Evolutionary conservation across 768 basidiomycete genomes (phyloP).

Genomic region (Glaciozyma antarctica): DNA sequence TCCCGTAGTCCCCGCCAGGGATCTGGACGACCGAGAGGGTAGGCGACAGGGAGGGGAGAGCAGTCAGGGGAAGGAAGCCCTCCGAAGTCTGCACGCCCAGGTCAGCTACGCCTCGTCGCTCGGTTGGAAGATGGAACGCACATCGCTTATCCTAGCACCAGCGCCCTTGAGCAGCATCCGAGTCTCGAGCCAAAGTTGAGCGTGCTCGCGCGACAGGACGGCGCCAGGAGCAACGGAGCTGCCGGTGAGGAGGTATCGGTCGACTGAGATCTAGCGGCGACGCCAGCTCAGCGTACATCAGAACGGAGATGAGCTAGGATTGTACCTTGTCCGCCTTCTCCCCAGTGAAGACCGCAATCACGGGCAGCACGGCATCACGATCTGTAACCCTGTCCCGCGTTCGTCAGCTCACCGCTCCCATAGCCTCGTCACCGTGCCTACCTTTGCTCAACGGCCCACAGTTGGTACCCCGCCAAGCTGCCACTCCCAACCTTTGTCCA

Average conservation of each 20-base stretch:
- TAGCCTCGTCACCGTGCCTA: not conserved
- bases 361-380: not conserved
- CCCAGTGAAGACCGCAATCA: constrained; percentile 7
- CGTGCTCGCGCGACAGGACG: not conserved
- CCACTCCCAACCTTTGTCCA: not conserved
- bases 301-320: not conserved
- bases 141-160: not conserved
- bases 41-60: not conserved
- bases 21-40: constrained; percentile 1
- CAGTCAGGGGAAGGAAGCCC: not conserved
- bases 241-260: not conserved
- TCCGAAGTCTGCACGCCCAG: not conserved
- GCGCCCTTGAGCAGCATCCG: not conserved
- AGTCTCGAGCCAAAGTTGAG: not conserved
- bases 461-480: not conserved
- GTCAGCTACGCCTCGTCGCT: too few species aligned
- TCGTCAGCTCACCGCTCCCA: not conserved
- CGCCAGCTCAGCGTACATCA: not conserved
- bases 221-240: not conserved
- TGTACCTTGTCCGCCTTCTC: constrained; percentile 6
- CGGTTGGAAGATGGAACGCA: not conserved
- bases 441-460: constrained; percentile 6
- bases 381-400: not conserved
- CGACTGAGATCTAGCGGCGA: not conserved
- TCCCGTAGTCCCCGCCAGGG: not conserved